Evolutionary conservation across 176 grass and related monocot genomes (phyloP), one percentile per base, ranked within the genome.

Genomic region (Raddia distichophylla): DNA sequence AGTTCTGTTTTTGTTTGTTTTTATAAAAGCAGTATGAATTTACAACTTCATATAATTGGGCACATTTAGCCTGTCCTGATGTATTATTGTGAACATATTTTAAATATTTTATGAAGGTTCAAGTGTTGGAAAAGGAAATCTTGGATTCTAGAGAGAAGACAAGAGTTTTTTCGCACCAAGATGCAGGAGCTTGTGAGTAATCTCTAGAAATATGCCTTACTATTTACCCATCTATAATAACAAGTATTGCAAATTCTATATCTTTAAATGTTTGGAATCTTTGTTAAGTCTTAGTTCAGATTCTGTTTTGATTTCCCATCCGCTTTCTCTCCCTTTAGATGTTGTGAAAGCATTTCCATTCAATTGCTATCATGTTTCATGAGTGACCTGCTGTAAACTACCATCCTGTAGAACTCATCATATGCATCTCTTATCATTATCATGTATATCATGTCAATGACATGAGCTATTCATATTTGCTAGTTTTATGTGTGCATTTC

Each of bases 111-210:
- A 60, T 83, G 82, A 91, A 99, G 97, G 97, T 99, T 82, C 89
- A 99, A 96, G 97, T 92, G 69, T 82, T 99, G 85, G 97, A 99
- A 84, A 99, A 99, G 75, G 97, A 95, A 83, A 99, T 99, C 54
- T 77, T 95, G 49, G 97, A 95, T 88, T 96, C 97, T 18, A 99
- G 86, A 81, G 91, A 96, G 80, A 99, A 99, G 85, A 99, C 77
- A 15, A n/a, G 89, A 99, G 53, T 96, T 93, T 84, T 96, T 89
- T 69, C 93, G 87, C 54, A 89, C 93, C 46, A 99, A 99, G 87
- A 99, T 99, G 97, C 97, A 99, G 81, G 97, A 99, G 75, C 91
- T 99, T 64, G 97, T 99, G 90, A 95, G 91, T 90, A 80, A 46
- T 48, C 73, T 89, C n/a, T 66, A 40, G 15, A n/a, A 67, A 45